Conservation (phyloP, 2,329 filamentous ascomycete genomes). For the Lachnellula willkommii region DNA sequence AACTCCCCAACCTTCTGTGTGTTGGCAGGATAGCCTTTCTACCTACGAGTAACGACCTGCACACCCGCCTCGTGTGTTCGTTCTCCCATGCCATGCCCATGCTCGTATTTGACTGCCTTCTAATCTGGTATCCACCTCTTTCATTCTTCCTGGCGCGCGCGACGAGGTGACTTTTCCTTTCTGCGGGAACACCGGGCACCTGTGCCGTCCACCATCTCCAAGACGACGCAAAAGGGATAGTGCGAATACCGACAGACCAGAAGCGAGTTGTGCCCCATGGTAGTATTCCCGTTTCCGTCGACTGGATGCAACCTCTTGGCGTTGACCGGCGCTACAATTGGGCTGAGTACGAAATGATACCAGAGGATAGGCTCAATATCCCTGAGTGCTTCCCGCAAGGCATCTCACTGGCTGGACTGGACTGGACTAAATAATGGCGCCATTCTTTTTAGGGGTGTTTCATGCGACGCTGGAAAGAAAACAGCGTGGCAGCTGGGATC, state of each 20-base stretch:
- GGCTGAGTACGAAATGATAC: not conserved
- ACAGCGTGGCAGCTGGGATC: conserved; percentile 7
- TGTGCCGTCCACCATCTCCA: too few relatives aligned
- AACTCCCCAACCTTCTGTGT: not conserved
- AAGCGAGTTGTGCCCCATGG: not conserved
- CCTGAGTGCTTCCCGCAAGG: not conserved
- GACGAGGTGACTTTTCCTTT: not conserved
- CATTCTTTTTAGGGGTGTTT: not conserved
- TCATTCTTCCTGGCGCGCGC: not conserved
- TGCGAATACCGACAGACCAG: not conserved
- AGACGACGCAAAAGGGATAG: not conserved
- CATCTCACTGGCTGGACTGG: not conserved
- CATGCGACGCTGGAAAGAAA: not conserved
- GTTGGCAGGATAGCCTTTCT: not conserved
- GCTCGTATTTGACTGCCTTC: not conserved
- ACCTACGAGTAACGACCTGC: not conserved
- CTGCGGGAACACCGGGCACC: too few relatives aligned
- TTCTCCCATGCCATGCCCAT: not conserved
- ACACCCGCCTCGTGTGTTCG: not conserved
- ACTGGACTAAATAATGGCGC: not conserved
- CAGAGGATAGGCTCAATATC: not conserved
- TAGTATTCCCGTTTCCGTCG: not conserved
- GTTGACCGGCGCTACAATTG: not conserved
- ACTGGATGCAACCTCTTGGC: not conserved
- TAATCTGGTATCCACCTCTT: not conserved